These are phyloP conservation scores for Diplotaxis tenuifolia DNA, from an alignment of 345 rosid species.

Conservation along the genomic window DNA sequence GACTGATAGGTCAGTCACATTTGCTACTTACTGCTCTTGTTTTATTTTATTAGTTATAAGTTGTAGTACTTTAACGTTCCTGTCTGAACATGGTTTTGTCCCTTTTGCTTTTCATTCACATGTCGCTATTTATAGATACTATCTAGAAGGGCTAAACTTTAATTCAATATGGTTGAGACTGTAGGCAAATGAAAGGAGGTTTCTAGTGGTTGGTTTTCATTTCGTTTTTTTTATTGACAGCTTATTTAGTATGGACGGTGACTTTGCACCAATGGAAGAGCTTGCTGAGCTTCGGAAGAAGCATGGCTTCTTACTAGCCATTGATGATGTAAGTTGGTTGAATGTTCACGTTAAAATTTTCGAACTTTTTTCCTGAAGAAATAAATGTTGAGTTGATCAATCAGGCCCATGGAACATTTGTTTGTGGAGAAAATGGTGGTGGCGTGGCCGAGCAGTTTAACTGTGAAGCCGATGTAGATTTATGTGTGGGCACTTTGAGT, in stretches of 20 bases:
- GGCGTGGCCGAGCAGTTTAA: conserved; percentile 87
- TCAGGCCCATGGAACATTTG: conserved; percentile 97
- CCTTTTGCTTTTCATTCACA: background rate
- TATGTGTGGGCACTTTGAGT: conserved; percentile 89
- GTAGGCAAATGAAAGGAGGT: background rate
- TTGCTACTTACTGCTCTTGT: conserved; percentile 3
- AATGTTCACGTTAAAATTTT: background rate
- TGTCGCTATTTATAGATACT: background rate
- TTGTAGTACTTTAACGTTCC: background rate
- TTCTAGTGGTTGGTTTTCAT: conserved; percentile 5
- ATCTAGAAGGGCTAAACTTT: conserved; percentile 1
- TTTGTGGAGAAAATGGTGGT: conserved; percentile 88
- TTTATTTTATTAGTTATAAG: background rate
- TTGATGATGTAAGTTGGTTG: conserved; percentile 76
- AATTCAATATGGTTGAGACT: background rate
- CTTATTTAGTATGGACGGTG: conserved; percentile 99
- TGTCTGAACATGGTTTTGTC: background rate
- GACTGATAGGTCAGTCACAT: conserved; percentile 75
- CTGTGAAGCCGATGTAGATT: conserved; percentile 79
- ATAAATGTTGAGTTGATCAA: conserved; percentile 8
- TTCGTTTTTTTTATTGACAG: conserved; percentile 43
- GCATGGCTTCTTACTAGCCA: conserved; percentile 75
- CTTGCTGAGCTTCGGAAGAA: conserved; percentile 68
- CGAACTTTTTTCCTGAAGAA: conserved; percentile 4
- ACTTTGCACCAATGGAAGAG: conserved; percentile 90